Evolutionary conservation across 805 yeast genomes (phyloP), one percentile per base, ranked within the genome.

Genomic region (Candida incommunis): DNA sequence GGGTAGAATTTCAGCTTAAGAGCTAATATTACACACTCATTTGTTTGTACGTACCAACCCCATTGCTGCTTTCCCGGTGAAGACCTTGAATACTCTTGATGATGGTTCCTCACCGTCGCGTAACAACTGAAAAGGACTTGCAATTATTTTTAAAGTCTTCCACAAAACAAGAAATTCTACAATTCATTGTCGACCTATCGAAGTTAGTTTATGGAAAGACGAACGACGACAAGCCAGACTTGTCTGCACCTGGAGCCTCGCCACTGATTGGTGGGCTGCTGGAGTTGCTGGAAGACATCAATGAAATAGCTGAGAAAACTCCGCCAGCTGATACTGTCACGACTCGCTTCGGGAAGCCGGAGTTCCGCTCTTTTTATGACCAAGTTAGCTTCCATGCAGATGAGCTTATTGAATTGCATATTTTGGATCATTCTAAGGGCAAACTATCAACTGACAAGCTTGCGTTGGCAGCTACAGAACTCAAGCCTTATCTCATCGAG

Each of bases 341-440:
- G 2, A 80, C 95, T 5, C 68, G 98, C 46, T 92, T 92, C 60
- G 98, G 98, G 4, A 92, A 92, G 58, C 68, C 77, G 7, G 97
- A 92, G 60, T 92, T 90, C 61, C 68, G 81, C 41, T 87, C 77
- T 46, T 85, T 88, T 55, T 86, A 81, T 59, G 92, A 86, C 57
- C 79, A 74, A 3, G 51, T 88, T 11, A 54, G 59, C 1, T 43
- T 46, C 7, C 55, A 52, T 2, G 63, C 66, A 2, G 51, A 52
- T 2, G 48, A 41, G 0, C 45, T 63, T 34, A 41, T 59, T 4
- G 41, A 41, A 15, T 34, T 57, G 4, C 45, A 47, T 7, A 44
- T 41, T 2, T 41, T 43, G 25, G 22, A 35, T 20, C 31, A 21
- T 31, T 41, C 22, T n/a, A 18, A 16, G 25, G 41, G 22, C 2